Base-by-base conservation (phyloP, 179 eudicot species). In the Gypsophila paniculata region DNA sequence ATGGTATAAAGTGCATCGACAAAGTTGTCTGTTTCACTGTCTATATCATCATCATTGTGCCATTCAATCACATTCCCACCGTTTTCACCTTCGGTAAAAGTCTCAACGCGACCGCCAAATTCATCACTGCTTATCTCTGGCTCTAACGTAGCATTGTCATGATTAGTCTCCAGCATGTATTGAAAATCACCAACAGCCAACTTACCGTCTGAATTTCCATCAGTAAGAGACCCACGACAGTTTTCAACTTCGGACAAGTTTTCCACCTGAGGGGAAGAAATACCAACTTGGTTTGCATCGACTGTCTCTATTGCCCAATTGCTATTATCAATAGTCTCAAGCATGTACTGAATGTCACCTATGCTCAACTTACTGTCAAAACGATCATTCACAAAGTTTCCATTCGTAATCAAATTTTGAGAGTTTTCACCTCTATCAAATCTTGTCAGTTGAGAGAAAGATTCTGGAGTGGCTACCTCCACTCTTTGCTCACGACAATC, bases 1-100 rank as follows among this genome's bases (percentile, higher is more conserved):
- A 95, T 89, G 7, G 84, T 84, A 81, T 90, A 85, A 71, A 89
- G 96, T 23, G 98, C 98, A 81, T 95, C 98, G 84, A 86, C 81
- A 76, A 72, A 92, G 77, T 84, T 76, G 63, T 90, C 98, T 34
- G 93, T 82, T 81, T 89, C 98, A 77, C 96, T 92, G 68, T 89
- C 98, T 72, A 76, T 67, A 38, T 92, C 97, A 72, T 87, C 91
- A 64, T 54, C 53, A 68, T 75, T 81, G 69, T 75, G 79, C 81
- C 76, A 78, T 39, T 65, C 63, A 17, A 65, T 65, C 1, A 54
- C 36, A 12, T 38, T 74, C 63, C 61, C 39, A 61, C 55, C 21
- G 61, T 74, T 78, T 70, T 10, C 72, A 65, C 69, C 69, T 57
- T 58, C 75, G 59, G 58, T 15, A 48, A 38, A 70, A 63, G 44